Base-by-base conservation (phyloP, 2,329 filamentous ascomycete species). In the Fusarium sp. region DNA sequence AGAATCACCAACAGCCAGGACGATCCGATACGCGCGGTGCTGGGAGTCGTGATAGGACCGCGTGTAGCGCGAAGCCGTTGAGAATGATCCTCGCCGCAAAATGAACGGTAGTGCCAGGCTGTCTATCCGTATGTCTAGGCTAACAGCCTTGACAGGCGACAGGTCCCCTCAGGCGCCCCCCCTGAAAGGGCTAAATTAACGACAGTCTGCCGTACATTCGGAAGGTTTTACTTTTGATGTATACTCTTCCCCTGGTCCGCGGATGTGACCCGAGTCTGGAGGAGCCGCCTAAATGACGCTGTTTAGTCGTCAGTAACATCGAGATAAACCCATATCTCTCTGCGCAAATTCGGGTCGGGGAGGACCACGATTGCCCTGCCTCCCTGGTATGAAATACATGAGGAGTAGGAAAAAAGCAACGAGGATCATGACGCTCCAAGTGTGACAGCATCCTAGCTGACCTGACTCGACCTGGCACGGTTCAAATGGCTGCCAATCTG, bases 31-130 rank as follows among this genome's bases (percentile, higher is more conserved):
- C 45, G 54, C 51, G 59, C 53, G 57, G 39, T 67, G 49, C 51
- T 51, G 30, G 35, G 49, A 52, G 45, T 26, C 43, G 28, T 66
- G 59, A 63, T 62, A 67, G 47, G 52, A 46, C 63, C 63, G 63
- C 65, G 58, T 54, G 63, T 67, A 67, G 49, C 52, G 65, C 46
- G 65, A 59, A 33, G 49, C 64, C 63, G 58, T 64, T 67, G 53
- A 64, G 40, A 47, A 28, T 41, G 51, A 43, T 53, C 56, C 39
- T 57, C 37, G 51, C 20, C 57, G 39, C 50, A 49, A 49, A 60
- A 55, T 19, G 33, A 32, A 41, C 30, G 30, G 41, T 35, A 52
- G 51, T 64, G 35, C 10, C 17, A n/a, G 43, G 20, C 13, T 53
- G 50, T 17, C 19, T 30, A 26, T 26, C 26, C 26, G 26, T 26